Evolutionary conservation across 306 rosid species (phyloP).

Genomic region (Medicago lupulina): DNA sequence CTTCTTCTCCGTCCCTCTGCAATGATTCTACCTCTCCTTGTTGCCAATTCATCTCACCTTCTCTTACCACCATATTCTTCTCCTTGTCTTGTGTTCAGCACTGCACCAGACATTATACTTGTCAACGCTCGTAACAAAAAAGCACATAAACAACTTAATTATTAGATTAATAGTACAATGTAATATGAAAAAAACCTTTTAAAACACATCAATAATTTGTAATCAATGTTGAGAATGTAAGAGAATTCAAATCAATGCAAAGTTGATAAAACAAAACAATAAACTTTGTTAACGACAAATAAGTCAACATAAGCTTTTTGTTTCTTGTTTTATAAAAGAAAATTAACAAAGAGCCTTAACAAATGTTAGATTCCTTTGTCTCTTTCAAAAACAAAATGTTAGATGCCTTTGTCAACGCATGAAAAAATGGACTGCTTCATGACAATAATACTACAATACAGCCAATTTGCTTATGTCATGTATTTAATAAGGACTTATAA

Average conservation of each 20-base stretch:
- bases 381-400: no score
- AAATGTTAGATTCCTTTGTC: not conserved
- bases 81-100: not conserved
- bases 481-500: not conserved
- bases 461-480: conserved; percentile 9
- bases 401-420: not conserved
- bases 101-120: not conserved
- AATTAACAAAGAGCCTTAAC: conserved; percentile 4
- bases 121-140: not conserved
- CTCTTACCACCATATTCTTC: conserved; percentile 52
- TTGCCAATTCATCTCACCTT: conserved; percentile 54
- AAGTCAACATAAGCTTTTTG: conserved; percentile 19
- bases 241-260: conserved; percentile 8
- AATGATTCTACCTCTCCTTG: conserved; percentile 58
- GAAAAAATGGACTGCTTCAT: not conserved
- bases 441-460: conserved; percentile 3
- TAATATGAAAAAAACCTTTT: not conserved
- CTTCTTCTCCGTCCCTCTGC: conserved; percentile 40
- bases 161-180: not conserved
- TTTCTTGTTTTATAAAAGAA: conserved; percentile 10
- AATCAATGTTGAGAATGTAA: not conserved
- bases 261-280: not conserved
- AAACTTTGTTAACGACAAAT: not conserved
- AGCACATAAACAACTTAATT: not conserved
- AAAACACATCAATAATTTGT: not conserved